Percentiles rank a stretch among this genome's conserved stretches.
phyloP scores from a whole-genome alignment of 306 rosid genomes.

The Prunus davidiana region DNA sequence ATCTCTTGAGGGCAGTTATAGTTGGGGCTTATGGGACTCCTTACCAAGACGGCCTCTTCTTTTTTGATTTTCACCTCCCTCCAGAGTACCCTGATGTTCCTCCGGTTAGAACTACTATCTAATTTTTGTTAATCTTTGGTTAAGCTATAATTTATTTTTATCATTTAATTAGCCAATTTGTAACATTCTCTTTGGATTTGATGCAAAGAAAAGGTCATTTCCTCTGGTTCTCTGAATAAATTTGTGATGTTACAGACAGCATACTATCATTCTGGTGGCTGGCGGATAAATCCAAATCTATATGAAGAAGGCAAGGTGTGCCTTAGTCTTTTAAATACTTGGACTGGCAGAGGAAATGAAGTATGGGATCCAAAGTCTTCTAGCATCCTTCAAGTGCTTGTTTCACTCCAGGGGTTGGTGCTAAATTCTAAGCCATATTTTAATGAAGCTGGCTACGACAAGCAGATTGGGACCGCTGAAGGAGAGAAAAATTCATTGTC shows the following conservation, averaged over 20 bases:
- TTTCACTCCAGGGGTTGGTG: conserved; percentile 95
- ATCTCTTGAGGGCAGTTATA: conserved; percentile 92
- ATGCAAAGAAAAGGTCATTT: neutral
- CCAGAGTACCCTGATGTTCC: conserved; percentile 97
- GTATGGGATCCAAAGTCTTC: conserved; percentile 99
- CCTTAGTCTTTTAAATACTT: conserved; percentile 96
- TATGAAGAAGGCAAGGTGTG: conserved; percentile 99
- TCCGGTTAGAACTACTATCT: conserved; percentile 62
- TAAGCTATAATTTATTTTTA: neutral
- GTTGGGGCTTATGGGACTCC: conserved; percentile 99
- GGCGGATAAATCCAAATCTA: conserved; percentile 96
- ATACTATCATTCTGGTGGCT: conserved; percentile 97
- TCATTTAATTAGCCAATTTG: neutral
- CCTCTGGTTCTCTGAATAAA: conserved; percentile 24
- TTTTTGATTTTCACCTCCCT: conserved; percentile 98
- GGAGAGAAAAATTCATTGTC: conserved; percentile 97
- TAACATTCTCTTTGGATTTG: neutral
- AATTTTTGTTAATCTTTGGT: neutral
- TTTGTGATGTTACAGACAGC: conserved; percentile 74
- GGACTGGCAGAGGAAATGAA: conserved; percentile 99
- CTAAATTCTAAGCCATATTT: conserved; percentile 94
- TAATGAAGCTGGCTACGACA: conserved; percentile 98
- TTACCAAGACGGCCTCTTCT: conserved; percentile 98
- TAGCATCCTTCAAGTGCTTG: conserved; percentile 96
- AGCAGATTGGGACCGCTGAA: conserved; percentile 96